phyloP scores from a whole-genome alignment of 164 flowering plant species.

The Malania oleifera region DNA sequence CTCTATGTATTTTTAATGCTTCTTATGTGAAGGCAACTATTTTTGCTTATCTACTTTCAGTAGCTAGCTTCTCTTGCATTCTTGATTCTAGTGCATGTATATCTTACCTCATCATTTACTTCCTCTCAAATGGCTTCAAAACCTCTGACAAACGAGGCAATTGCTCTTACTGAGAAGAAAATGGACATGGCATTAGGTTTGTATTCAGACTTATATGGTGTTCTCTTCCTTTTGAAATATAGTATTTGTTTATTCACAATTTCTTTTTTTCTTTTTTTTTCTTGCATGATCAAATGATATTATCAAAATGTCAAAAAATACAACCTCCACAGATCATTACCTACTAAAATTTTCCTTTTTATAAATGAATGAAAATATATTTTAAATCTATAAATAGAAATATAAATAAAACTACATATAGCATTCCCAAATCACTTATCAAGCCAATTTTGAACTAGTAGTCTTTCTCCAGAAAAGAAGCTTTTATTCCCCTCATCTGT shows the following conservation, averaged over 20 bases:
- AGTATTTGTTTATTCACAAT: not conserved
- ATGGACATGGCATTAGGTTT: slow-evolving; percentile 88
- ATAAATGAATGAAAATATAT: too few species aligned
- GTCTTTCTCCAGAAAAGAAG: too few species aligned
- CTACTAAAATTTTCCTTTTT: too few species aligned
- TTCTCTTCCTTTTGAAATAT: not conserved
- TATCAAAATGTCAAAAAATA: slow-evolving; percentile 72
- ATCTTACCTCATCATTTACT: not conserved
- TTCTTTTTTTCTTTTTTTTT: not conserved
- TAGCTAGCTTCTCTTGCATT: not conserved
- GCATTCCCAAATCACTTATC: too few species aligned
- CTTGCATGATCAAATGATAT: slow-evolving; percentile 58
- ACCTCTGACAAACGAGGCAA: slow-evolving; percentile 66
- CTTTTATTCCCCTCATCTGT: too few species aligned
- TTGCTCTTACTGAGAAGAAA: slow-evolving; percentile 92
- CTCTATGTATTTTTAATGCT: too few species aligned
- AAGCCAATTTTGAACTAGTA: too few species aligned
- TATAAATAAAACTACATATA: too few species aligned
- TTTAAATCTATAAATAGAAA: too few species aligned
- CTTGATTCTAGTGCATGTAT: not conserved
- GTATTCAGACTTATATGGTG: not conserved
- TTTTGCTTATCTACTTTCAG: not conserved
- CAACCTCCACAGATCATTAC: too few species aligned
- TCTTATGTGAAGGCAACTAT: too few species aligned
- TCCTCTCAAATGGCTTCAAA: slow-evolving; percentile 65